Percentiles rank a stretch among this genome's conserved stretches.
phyloP scores from a whole-genome alignment of 2,329 filamentous ascomycete genomes.

The Thelonectria blattea region DNA sequence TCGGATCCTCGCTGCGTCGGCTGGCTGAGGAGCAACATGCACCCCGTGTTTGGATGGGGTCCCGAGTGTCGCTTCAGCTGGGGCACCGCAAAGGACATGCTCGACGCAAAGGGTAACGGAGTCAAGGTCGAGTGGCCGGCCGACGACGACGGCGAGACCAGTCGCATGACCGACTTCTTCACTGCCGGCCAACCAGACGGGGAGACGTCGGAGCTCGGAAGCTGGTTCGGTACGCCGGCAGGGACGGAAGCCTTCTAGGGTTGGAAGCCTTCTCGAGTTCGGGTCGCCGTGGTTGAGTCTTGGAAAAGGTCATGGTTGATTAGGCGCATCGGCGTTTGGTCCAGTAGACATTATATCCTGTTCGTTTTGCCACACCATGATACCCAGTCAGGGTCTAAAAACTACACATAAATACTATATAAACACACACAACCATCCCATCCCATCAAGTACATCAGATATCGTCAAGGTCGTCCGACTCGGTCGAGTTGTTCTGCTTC shows the following conservation, averaged over 20 bases:
- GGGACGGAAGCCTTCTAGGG: conserved; percentile 73
- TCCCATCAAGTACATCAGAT: conserved; percentile 61
- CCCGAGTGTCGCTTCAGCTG: conserved; percentile 93
- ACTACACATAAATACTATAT: conserved; percentile 22
- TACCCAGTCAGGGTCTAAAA: conserved; percentile 22
- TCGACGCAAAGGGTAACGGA: conserved; percentile 74
- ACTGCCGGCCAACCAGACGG: conserved; percentile 49
- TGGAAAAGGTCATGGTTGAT: background rate
- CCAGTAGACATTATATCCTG: conserved; percentile 41
- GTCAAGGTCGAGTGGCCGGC: conserved; percentile 84
- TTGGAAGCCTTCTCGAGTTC: background rate
- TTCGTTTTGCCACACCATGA: conserved; percentile 30
- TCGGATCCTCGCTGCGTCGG: conserved; percentile 79
- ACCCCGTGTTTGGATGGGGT: conserved; percentile 95
- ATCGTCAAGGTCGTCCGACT: conserved; percentile 65
- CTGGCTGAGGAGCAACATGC: conserved; percentile 88
- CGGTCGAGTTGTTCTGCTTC: conserved; percentile 44
- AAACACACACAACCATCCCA: conserved; percentile 29
- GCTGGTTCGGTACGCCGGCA: conserved; percentile 82
- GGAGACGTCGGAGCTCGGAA: conserved; percentile 68
- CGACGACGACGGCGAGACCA: conserved; percentile 72
- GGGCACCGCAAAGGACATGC: conserved; percentile 92
- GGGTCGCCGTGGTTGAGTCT: no score
- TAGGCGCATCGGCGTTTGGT: conserved; percentile 6
- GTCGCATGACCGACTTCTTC: conserved; percentile 80